Conservation (phyloP, 2,329 filamentous ascomycete species). For the Stemphylium beticola region DNA sequence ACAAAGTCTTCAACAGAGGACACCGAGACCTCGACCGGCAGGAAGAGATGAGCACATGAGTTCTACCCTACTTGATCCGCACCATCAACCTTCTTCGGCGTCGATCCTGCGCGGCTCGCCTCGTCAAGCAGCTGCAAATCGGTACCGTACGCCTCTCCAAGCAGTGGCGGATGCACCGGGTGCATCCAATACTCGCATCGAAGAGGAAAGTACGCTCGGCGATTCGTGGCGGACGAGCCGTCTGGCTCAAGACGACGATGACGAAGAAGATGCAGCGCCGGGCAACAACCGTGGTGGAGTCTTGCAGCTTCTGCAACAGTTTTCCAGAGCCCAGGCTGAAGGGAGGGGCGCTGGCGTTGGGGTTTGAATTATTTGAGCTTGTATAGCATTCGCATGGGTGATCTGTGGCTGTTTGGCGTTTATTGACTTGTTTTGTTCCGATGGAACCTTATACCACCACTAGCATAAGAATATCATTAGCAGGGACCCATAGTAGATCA, state of each 20-base stretch:
- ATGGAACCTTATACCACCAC: slow-evolving; percentile 5
- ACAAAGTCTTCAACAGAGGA: slow-evolving; percentile 32
- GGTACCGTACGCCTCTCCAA: slow-evolving; percentile 51
- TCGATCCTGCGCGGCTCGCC: slow-evolving; percentile 53
- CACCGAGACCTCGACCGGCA: slow-evolving; percentile 28
- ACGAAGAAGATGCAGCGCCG: slow-evolving; percentile 54
- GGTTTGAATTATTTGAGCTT: slow-evolving; percentile 21
- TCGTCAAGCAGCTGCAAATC: slow-evolving; percentile 54
- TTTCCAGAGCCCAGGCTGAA: slow-evolving; percentile 66
- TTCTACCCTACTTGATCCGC: slow-evolving; percentile 75
- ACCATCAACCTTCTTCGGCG: slow-evolving; percentile 70
- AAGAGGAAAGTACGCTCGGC: slow-evolving; percentile 65
- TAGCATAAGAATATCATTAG: slow-evolving; percentile 4
- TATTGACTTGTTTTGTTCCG: neutral
- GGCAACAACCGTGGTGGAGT: slow-evolving; percentile 61
- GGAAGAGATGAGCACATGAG: slow-evolving; percentile 66
- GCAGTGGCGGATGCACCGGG: slow-evolving; percentile 21
- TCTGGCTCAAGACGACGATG: slow-evolving; percentile 54
- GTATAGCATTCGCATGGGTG: slow-evolving; percentile 9
- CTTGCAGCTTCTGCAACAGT: slow-evolving; percentile 70
- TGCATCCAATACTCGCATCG: slow-evolving; percentile 41
- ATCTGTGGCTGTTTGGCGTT: slow-evolving; percentile 6
- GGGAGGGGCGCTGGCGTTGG: slow-evolving; percentile 50
- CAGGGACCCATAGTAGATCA: neutral
- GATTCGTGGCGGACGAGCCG: slow-evolving; percentile 61